phyloP scores from a whole-genome alignment of 2,329 filamentous ascomycete genomes.

The Alternaria alternata region DNA sequence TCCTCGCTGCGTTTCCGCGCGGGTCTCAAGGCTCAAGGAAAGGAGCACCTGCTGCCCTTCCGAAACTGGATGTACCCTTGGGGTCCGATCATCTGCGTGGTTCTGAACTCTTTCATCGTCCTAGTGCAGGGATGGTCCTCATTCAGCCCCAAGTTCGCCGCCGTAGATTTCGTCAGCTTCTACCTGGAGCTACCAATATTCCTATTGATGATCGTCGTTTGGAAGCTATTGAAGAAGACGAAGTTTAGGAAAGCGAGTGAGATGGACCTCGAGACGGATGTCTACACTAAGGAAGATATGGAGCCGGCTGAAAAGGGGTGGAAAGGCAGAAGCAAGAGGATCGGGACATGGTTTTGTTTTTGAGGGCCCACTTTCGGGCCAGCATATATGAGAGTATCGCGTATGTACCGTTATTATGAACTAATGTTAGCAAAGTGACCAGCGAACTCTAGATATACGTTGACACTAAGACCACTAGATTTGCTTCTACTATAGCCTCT shows the following conservation, averaged over 20 bases:
- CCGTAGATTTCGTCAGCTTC: conserved; percentile 59
- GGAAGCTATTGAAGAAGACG: conserved; percentile 42
- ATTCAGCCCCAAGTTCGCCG: conserved; percentile 59
- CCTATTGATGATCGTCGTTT: conserved; percentile 35
- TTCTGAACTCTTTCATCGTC: conserved; percentile 40
- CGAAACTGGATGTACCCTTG: conserved; percentile 67
- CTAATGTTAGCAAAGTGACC: too few relatives aligned
- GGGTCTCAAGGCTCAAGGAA: conserved; percentile 56
- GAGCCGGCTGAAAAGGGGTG: conserved; percentile 34
- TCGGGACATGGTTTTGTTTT: conserved; percentile 43
- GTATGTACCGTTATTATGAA: too few relatives aligned
- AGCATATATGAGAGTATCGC: not conserved
- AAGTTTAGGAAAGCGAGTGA: conserved; percentile 35
- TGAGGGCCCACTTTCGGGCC: conserved; percentile 7
- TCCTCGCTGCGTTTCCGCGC: conserved; percentile 66
- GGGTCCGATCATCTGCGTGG: conserved; percentile 54
- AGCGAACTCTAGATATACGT: too few relatives aligned
- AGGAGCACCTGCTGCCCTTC: conserved; percentile 56
- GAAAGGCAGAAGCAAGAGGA: conserved; percentile 30
- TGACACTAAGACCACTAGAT: too few relatives aligned
- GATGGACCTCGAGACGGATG: conserved; percentile 44
- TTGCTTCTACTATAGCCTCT: too few relatives aligned
- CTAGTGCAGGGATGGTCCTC: conserved; percentile 54
- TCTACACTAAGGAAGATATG: conserved; percentile 43
- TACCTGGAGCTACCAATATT: conserved; percentile 55